A percentile compares a stretch with the other conserved stretches of the same genome.
Evolutionary conservation across 331 rosid genomes (phyloP).

Genomic region (Malus hybrid): DNA sequence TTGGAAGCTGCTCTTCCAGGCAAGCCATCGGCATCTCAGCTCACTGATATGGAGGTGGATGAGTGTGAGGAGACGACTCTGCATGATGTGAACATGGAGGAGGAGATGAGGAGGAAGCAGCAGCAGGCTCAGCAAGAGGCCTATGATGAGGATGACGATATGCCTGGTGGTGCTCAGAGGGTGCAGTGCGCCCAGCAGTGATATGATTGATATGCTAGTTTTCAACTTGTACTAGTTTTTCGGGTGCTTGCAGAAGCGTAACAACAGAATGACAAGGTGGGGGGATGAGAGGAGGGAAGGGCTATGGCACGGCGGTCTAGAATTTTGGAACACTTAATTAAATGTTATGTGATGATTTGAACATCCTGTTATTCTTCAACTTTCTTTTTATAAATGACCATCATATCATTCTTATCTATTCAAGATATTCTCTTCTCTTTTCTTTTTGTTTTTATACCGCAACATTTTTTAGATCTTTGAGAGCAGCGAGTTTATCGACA

Average conservation of each 20-base stretch:
- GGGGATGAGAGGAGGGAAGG: background rate
- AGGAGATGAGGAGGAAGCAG: constrained; percentile 68
- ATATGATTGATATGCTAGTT: no score
- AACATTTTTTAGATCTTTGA: no score
- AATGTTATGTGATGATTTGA: background rate
- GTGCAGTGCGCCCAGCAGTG: constrained; percentile 94
- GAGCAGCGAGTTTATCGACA: no score
- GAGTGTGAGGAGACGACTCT: constrained; percentile 91
- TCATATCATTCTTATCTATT: background rate
- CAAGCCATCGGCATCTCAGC: constrained; percentile 31
- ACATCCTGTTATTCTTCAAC: background rate
- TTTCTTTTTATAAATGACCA: background rate
- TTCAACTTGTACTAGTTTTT: background rate
- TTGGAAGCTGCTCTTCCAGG: constrained; percentile 53
- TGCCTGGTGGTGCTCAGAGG: constrained; percentile 81
- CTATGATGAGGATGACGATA: constrained; percentile 66
- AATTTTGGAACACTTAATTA: background rate
- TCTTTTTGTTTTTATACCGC: background rate
- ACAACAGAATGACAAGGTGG: background rate
- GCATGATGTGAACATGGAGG: constrained; percentile 75
- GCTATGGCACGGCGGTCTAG: background rate
- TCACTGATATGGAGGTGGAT: constrained; percentile 79
- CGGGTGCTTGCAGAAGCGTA: background rate
- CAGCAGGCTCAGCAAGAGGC: constrained; percentile 62
- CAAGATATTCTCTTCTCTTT: background rate